phyloP scores from a whole-genome alignment of 2,329 filamentous ascomycete species.

The Monilinia fructigena region DNA sequence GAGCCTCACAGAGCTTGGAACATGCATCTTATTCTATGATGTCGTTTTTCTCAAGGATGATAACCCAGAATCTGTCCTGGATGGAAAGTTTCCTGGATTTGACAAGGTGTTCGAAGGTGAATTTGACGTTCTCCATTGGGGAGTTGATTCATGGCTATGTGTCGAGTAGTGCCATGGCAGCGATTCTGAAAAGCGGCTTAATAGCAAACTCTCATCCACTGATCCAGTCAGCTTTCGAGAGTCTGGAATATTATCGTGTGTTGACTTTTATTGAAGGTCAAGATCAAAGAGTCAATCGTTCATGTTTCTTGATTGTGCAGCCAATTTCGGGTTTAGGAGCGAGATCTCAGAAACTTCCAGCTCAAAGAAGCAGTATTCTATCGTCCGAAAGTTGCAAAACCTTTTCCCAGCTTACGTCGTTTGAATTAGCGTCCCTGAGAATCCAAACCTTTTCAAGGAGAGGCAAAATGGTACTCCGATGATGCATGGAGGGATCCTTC shows the following conservation, averaged over 20 bases:
- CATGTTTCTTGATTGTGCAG: background rate
- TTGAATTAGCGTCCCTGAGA: slow-evolving; percentile 21
- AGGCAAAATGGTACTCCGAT: slow-evolving; percentile 35
- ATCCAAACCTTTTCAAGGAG: slow-evolving; percentile 36
- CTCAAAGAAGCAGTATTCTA: slow-evolving; percentile 18
- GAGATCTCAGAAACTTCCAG: background rate
- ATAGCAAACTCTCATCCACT: background rate
- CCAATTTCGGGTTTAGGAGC: background rate
- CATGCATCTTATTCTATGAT: too few relatives aligned
- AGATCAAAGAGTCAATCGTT: background rate
- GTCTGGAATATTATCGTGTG: background rate
- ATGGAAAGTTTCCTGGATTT: too few relatives aligned
- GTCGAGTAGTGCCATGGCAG: too few relatives aligned
- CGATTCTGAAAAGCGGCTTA: too few relatives aligned
- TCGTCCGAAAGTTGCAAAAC: slow-evolving; percentile 4
- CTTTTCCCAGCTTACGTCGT: slow-evolving; percentile 19
- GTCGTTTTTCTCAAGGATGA: too few relatives aligned
- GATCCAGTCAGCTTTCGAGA: background rate
- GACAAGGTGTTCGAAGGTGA: too few relatives aligned
- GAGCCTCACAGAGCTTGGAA: too few relatives aligned
- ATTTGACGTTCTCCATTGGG: too few relatives aligned
- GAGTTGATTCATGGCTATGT: too few relatives aligned
- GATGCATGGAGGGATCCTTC: slow-evolving; percentile 33
- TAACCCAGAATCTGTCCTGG: too few relatives aligned
- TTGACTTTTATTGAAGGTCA: background rate